These are phyloP conservation scores for Macrophomina tecta DNA, from an alignment of 2,329 filamentous ascomycete genomes.

Conservation along the genomic window DNA sequence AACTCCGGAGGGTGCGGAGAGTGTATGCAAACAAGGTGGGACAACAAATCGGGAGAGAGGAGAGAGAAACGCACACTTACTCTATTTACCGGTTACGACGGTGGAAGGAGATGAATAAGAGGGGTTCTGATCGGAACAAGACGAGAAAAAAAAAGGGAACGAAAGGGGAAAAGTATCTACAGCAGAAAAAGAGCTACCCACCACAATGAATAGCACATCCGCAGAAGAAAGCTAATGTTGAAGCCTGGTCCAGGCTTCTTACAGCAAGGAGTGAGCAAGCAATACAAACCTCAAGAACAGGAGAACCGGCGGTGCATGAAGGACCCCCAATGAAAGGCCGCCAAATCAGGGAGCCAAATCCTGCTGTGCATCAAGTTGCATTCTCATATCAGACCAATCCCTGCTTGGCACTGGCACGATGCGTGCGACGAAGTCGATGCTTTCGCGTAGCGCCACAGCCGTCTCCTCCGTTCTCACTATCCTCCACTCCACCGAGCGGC, in stretches of 20 bases:
- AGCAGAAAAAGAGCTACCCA: background rate
- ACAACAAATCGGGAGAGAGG: background rate
- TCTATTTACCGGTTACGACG: background rate
- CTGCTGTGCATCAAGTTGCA: background rate
- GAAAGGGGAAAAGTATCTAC: background rate
- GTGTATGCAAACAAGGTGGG: too few species aligned
- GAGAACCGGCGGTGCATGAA: background rate
- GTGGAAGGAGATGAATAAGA: background rate
- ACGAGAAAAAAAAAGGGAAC: background rate
- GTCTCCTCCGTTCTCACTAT: constrained; percentile 50
- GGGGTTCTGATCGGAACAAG: background rate
- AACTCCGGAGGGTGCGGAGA: too few species aligned
- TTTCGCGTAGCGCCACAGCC: constrained; percentile 20
- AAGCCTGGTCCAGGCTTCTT: background rate
- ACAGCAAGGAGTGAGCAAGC: background rate
- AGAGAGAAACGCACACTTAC: background rate
- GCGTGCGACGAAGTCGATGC: background rate
- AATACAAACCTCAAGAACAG: background rate
- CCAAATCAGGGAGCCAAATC: background rate
- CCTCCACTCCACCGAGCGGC: constrained; percentile 48
- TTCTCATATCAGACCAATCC: background rate
- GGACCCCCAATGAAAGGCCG: too few species aligned
- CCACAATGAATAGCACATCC: constrained; percentile 7
- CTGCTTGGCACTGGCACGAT: background rate
- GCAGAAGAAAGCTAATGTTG: background rate